These are phyloP conservation scores for Sideroxylon spinosum DNA, from an alignment of 179 eudicot species.

Conservation along the genomic window DNA sequence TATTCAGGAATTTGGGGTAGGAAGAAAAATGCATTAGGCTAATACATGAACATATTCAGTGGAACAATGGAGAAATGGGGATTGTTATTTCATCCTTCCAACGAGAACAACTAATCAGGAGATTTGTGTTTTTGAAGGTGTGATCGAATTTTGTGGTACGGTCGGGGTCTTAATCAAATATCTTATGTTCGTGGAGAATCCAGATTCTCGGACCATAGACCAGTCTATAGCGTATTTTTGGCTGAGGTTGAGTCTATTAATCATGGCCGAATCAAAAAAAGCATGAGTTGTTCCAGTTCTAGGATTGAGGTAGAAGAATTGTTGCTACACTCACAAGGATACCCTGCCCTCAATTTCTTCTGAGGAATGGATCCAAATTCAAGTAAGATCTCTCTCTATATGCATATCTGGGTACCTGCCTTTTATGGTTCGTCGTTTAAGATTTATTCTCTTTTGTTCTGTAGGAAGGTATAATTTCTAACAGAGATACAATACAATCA, in stretches of 20 bases:
- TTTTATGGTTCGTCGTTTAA: neutral
- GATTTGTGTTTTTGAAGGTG: conserved; percentile 52
- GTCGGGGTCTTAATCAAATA: conserved; percentile 66
- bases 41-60: no score
- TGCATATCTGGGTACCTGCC: neutral
- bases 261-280: conserved; percentile 51
- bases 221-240: conserved; percentile 71
- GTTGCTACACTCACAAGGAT: conserved; percentile 53
- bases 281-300: conserved; percentile 56
- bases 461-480: neutral
- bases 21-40: neutral
- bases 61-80: neutral
- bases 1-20: neutral
- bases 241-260: conserved; percentile 73
- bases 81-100: neutral
- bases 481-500: conserved; percentile 1
- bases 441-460: neutral
- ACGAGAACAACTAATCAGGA: conserved; percentile 12
- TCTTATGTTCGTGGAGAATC: conserved; percentile 93
- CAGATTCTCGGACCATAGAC: conserved; percentile 89
- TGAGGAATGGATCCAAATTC: conserved; percentile 18
- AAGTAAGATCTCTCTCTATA: conserved; percentile 10
- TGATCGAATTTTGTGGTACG: conserved; percentile 88
- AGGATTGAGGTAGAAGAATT: conserved; percentile 85
- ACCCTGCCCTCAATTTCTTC: conserved; percentile 35